Percentiles rank a stretch among this genome's conserved stretches.
Evolutionary conservation across 345 rosid genomes (phyloP).

Genomic region (Hibiscus syriacus): DNA sequence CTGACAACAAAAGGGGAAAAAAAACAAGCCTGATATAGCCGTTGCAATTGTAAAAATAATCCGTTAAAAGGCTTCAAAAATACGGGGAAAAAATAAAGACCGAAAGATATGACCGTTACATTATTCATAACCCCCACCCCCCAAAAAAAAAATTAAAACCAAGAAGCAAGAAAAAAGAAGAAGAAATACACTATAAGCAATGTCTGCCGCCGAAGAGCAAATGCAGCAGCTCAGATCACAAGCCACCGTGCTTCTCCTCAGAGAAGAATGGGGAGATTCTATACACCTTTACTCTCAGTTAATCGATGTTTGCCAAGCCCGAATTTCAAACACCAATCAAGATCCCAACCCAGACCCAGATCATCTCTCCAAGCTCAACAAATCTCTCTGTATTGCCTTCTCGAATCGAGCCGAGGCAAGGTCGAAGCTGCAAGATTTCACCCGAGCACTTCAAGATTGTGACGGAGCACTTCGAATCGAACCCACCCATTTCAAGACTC

Average conservation of each 20-base stretch:
- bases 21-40: too few species aligned
- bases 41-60: too few species aligned
- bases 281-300: slow-evolving; percentile 48
- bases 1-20: too few species aligned
- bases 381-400: slow-evolving; percentile 59
- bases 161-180: slow-evolving; percentile 11
- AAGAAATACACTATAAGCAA: slow-evolving; percentile 29
- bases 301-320: slow-evolving; percentile 47
- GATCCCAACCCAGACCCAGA: slow-evolving; percentile 18
- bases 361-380: slow-evolving; percentile 32
- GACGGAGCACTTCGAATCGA: slow-evolving; percentile 56
- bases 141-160: not conserved
- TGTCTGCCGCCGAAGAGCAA: slow-evolving; percentile 22
- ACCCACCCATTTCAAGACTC: slow-evolving; percentile 66
- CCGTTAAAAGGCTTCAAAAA: too few species aligned
- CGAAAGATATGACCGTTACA: slow-evolving; percentile 1
- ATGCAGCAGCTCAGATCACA: slow-evolving; percentile 63
- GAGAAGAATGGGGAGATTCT: slow-evolving; percentile 77
- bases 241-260: slow-evolving; percentile 66
- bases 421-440: slow-evolving; percentile 35
- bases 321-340: slow-evolving; percentile 21
- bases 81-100: not conserved
- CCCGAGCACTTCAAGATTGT: slow-evolving; percentile 52
- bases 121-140: not conserved
- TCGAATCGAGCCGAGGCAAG: slow-evolving; percentile 74